phyloP scores from a whole-genome alignment of 257 asterid genomes.

The Lycium ferocissimum region DNA sequence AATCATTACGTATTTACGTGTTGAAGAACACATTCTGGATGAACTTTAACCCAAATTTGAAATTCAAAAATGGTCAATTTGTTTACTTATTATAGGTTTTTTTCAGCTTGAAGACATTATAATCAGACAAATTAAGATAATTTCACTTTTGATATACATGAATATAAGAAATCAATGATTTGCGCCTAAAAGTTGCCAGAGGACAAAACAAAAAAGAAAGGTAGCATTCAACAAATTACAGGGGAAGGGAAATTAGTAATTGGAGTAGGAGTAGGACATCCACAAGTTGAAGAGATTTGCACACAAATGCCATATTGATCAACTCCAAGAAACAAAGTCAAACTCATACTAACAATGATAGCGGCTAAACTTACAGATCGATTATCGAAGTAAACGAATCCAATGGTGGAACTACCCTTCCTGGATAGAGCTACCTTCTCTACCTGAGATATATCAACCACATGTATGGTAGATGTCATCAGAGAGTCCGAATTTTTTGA shows the following conservation, averaged over 20 bases:
- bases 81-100: not conserved
- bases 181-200: not conserved
- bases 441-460: constrained; percentile 58
- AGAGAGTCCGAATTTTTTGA: not conserved
- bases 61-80: constrained; percentile 24
- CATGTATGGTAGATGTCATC: constrained; percentile 13
- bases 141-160: not conserved
- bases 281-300: not conserved
- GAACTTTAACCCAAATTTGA: constrained; percentile 1
- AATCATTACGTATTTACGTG: not conserved
- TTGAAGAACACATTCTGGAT: not conserved
- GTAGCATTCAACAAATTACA: constrained; percentile 2
- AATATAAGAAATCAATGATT: not conserved
- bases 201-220: not conserved
- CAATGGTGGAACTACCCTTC: constrained; percentile 65
- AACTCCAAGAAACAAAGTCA: constrained; percentile 13
- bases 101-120: not conserved
- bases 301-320: not conserved
- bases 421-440: constrained; percentile 77
- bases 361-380: constrained; percentile 66
- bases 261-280: not conserved
- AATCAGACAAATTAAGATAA: constrained; percentile 12
- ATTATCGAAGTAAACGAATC: constrained; percentile 77
- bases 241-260: not conserved
- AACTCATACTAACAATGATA: constrained; percentile 21